phyloP scores from a whole-genome alignment of 495 filamentous ascomycete species.

The Extremus antarcticus region DNA sequence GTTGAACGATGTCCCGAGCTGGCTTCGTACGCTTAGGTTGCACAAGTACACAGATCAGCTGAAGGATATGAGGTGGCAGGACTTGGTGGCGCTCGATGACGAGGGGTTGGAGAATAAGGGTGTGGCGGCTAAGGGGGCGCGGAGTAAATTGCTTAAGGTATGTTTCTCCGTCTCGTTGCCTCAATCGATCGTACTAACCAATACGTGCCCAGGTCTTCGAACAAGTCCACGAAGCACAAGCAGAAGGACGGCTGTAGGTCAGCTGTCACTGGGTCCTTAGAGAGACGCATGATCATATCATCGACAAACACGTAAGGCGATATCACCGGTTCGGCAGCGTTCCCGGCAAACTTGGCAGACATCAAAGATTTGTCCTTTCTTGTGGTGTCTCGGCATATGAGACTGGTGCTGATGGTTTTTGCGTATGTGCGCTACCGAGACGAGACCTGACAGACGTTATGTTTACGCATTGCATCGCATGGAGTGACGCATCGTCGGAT shows the following conservation, averaged over 20 bases:
- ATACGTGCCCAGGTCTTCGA: conserved; percentile 55
- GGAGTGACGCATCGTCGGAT: too few relatives aligned
- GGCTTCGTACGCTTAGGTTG: conserved; percentile 86
- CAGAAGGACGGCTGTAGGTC: conserved; percentile 18
- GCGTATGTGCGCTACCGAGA: too few relatives aligned
- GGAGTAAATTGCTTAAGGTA: conserved; percentile 97
- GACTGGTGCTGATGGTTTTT: too few relatives aligned
- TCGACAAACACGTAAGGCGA: too few relatives aligned
- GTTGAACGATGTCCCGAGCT: conserved; percentile 89
- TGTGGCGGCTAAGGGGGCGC: conserved; percentile 87
- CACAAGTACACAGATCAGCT: conserved; percentile 99
- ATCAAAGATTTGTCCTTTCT: too few relatives aligned
- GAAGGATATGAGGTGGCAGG: conserved; percentile 95
- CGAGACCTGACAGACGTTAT: too few relatives aligned
- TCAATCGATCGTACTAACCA: conserved; percentile 17
- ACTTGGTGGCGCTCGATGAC: conserved; percentile 83
- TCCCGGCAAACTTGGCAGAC: too few relatives aligned
- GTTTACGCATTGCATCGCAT: too few relatives aligned
- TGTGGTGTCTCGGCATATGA: too few relatives aligned
- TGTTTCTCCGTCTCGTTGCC: conserved; percentile 17
- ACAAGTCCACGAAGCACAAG: conserved; percentile 67
- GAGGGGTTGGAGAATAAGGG: conserved; percentile 86
- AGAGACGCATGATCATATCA: too few relatives aligned
- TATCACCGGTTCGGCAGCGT: too few relatives aligned
- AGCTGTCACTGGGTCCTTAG: too few relatives aligned